A percentile compares a stretch with the other conserved stretches of the same genome.
These are phyloP conservation scores for Camellia sinensis DNA, from an alignment of 148 eudicot species.

Conservation along the genomic window DNA sequence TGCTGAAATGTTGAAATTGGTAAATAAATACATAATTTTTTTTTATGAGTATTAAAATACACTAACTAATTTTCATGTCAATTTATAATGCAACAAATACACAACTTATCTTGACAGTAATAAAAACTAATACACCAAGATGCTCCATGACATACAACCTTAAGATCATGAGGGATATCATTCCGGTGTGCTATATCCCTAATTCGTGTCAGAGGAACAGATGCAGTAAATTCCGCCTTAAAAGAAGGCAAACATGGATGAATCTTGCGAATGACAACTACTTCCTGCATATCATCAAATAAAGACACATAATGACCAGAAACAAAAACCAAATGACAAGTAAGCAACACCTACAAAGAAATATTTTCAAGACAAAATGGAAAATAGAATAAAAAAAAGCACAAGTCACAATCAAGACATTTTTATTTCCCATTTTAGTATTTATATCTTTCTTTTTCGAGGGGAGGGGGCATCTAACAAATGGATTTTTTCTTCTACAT, in stretches of 20 bases:
- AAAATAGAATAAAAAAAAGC: neutral
- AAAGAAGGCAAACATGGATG: conserved; percentile 97
- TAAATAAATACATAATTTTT: neutral
- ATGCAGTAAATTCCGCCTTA: conserved; percentile 94
- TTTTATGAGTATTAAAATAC: neutral
- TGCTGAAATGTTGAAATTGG: conserved; percentile 46
- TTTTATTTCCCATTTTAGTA: neutral
- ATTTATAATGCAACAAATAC: neutral
- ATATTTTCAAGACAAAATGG: neutral
- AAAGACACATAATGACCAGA: neutral
- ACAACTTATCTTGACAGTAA: neutral
- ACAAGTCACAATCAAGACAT: neutral
- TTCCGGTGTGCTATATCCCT: conserved; percentile 93
- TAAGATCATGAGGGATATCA: conserved; percentile 95
- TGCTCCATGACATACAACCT: conserved; percentile 41
- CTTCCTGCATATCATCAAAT: conserved; percentile 55
- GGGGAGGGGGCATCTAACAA: too few species aligned
- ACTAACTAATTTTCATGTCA: neutral
- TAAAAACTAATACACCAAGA: conserved; percentile 1
- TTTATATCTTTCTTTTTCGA: neutral
- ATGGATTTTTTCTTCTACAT: too few species aligned
- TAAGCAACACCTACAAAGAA: neutral
- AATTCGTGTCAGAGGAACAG: conserved; percentile 94
- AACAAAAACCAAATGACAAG: conserved; percentile 6
- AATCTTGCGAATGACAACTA: conserved; percentile 85